Conservation (phyloP, 805 yeast genomes). For the Candida endomychidarum region DNA sequence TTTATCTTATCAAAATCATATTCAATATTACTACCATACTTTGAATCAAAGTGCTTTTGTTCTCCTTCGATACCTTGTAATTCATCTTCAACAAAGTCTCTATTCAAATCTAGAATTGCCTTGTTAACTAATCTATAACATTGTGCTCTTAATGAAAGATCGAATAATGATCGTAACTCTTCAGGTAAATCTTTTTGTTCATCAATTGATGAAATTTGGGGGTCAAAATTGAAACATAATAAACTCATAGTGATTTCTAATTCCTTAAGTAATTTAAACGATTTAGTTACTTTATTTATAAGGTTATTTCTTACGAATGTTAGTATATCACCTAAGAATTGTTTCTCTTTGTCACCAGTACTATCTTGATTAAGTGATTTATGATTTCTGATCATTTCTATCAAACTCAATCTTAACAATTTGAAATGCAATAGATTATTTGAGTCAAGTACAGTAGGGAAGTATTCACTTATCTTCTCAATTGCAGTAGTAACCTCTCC, state of each 20-base stretch:
- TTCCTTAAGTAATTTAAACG: slow-evolving; percentile 61
- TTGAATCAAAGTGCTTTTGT: slow-evolving; percentile 15
- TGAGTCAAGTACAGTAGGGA: slow-evolving; percentile 64
- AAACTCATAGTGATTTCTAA: slow-evolving; percentile 84
- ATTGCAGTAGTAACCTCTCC: slow-evolving; percentile 67
- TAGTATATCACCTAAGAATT: slow-evolving; percentile 55
- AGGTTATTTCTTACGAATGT: slow-evolving; percentile 61
- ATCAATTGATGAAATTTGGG: slow-evolving; percentile 26
- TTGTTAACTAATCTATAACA: slow-evolving; percentile 72
- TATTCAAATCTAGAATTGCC: slow-evolving; percentile 48
- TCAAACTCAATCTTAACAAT: slow-evolving; percentile 66
- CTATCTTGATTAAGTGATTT: slow-evolving; percentile 17
- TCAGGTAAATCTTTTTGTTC: slow-evolving; percentile 50
- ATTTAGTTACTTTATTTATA: slow-evolving; percentile 59
- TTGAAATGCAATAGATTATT: slow-evolving; percentile 69
- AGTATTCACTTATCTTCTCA: slow-evolving; percentile 52
- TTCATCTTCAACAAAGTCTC: slow-evolving; percentile 20
- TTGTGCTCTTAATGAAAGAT: slow-evolving; percentile 58
- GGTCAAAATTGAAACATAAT: slow-evolving; percentile 51
- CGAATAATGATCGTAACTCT: slow-evolving; percentile 55
- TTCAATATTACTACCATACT: slow-evolving; percentile 7
- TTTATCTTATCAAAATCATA: slow-evolving; percentile 12
- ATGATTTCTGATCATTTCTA: slow-evolving; percentile 75
- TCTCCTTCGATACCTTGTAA: slow-evolving; percentile 21
- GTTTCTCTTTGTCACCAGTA: slow-evolving; percentile 26